Conservation (phyloP, 768 basidiomycete genomes). For the Phaeotremella fagi region DNA sequence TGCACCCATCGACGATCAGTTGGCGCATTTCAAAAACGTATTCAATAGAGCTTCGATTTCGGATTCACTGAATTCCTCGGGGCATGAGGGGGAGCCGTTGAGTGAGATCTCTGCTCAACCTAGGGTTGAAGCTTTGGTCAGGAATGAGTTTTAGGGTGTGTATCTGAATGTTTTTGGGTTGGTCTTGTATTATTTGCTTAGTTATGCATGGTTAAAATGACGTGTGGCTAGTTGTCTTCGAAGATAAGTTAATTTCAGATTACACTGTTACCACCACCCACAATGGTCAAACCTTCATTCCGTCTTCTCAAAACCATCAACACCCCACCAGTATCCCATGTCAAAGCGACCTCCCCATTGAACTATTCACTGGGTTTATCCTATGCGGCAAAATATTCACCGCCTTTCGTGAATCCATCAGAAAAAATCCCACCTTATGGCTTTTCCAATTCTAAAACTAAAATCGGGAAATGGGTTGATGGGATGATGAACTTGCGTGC, state of each 20-base stretch:
- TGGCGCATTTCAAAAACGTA: slow-evolving; percentile 37
- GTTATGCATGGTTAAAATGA: not conserved
- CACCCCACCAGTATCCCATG: slow-evolving; percentile 12
- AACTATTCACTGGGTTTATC: slow-evolving; percentile 40
- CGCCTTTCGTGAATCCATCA: slow-evolving; percentile 36
- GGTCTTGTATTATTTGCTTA: not conserved
- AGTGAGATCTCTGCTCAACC: not conserved
- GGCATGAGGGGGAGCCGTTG: not conserved
- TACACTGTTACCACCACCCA: too few relatives aligned
- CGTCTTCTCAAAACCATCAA: slow-evolving; percentile 8
- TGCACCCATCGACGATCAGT: slow-evolving; percentile 32
- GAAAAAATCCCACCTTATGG: slow-evolving; percentile 19
- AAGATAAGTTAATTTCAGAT: not conserved
- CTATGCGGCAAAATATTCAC: slow-evolving; percentile 45
- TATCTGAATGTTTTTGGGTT: not conserved
- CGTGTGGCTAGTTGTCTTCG: not conserved
- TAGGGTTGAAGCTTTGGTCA: not conserved
- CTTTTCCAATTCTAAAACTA: slow-evolving; percentile 18
- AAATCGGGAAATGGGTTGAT: slow-evolving; percentile 40
- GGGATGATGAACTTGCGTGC: slow-evolving; percentile 34
- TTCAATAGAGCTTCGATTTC: slow-evolving; percentile 8
- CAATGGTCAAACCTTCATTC: slow-evolving; percentile 11
- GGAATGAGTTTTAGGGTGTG: not conserved
- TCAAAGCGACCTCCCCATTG: slow-evolving; percentile 7
- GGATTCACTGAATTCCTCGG: not conserved